Conservation (phyloP, 441 rosid genomes). For the Gossypium trilobum region DNA sequence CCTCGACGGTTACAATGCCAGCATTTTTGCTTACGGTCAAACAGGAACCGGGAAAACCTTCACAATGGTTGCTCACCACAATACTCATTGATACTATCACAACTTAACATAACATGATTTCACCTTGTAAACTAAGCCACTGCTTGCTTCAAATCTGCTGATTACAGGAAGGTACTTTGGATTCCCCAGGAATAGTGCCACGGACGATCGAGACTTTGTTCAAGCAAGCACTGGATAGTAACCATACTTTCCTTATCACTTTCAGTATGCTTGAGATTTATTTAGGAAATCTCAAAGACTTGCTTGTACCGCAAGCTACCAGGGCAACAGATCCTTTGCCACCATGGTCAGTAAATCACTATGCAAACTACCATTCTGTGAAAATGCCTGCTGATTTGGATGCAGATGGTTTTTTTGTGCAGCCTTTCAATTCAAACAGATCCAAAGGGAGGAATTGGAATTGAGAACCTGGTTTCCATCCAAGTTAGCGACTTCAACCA, state of each 20-base stretch:
- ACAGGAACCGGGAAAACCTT: slow-evolving; percentile 79
- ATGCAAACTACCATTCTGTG: neutral
- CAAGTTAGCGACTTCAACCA: slow-evolving; percentile 58
- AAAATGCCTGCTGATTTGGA: neutral
- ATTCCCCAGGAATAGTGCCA: slow-evolving; percentile 59
- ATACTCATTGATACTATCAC: neutral
- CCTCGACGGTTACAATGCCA: slow-evolving; percentile 75
- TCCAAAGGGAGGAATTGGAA: slow-evolving; percentile 44
- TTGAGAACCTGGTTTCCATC: slow-evolving; percentile 55
- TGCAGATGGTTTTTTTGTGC: slow-evolving; percentile 16
- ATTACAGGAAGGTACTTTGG: slow-evolving; percentile 55
- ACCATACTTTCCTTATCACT: slow-evolving; percentile 38
- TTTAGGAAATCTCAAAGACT: slow-evolving; percentile 67
- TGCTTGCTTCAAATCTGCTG: neutral
- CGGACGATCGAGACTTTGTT: slow-evolving; percentile 49
- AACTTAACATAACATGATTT: neutral
- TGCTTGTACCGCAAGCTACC: slow-evolving; percentile 49
- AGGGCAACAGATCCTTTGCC: slow-evolving; percentile 43
- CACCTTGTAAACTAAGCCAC: neutral
- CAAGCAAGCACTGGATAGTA: slow-evolving; percentile 50
- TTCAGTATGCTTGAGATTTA: slow-evolving; percentile 88
- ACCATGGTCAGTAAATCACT: slow-evolving; percentile 43
- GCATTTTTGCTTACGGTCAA: slow-evolving; percentile 79
- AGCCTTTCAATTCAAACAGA: slow-evolving; percentile 62
- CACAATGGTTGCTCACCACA: slow-evolving; percentile 71